Base-by-base conservation (phyloP, 164 flowering plant genomes). In the Stephania japonica region DNA sequence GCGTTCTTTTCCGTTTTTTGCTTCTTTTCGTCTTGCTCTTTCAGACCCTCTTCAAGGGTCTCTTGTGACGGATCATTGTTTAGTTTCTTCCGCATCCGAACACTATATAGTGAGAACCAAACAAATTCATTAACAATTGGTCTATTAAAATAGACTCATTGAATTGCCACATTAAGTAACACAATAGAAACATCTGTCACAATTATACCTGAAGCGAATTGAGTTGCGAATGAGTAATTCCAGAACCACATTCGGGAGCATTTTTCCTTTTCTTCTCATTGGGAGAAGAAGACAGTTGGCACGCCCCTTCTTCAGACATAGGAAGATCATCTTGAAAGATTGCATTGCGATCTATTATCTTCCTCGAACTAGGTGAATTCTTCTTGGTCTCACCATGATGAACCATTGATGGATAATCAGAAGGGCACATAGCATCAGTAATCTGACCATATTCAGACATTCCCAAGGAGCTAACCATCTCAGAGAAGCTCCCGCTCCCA, bases 221-320 rank as follows among this genome's bases (percentile, higher is more conserved):
- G 25, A 78, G 71, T 44, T 81, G 82, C 73, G 87, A 76, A 68
- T 66, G 79, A 41, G 81, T 63, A 23, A 66, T 42, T 7, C 70
- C 59, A 8, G 70, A 69, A 56, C 18, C 23, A 43, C 24, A 70
- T 27, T 85, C 91, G 27, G 84, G n/a, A 24, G 50, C 83, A 73
- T 86, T 84, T 77, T 86, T 89, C 79, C 92, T 88, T 78, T 85
- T 88, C 81, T 83, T 94, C 26, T 79, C 89, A 75, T 67, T 67
- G 19, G 88, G 84, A 18, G 87, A 85, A 70, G 82, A 72, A 68
- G 38, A 32, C 38, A 82, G 73, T 44, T 79, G 83, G 3, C 68
- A 25, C 27, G 24, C 79, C 38, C 78, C 80, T 23, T 82, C 88
- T 62, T 73, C 88, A 2, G 84, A 77, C 71, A 73, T 76, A 42